Evolutionary conservation across 192 early-diverging fungal genomes (phyloP).

Genomic region (Backusella mclennaniae): DNA sequence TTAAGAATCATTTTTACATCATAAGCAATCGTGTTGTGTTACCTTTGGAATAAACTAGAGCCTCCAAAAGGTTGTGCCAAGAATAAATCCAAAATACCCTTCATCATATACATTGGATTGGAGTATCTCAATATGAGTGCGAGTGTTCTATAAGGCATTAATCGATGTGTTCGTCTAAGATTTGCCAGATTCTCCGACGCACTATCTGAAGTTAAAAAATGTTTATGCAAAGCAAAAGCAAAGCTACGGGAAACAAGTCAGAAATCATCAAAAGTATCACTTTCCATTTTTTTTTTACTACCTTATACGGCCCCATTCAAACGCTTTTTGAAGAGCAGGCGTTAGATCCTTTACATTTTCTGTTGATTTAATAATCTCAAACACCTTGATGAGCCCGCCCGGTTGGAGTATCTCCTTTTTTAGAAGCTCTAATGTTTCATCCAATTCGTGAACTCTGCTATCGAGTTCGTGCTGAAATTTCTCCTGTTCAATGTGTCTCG

Average conservation of each 20-base stretch:
- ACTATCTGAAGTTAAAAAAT: slow-evolving; percentile 50
- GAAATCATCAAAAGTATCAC: not conserved
- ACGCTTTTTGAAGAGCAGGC: slow-evolving; percentile 34
- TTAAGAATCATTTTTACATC: not conserved
- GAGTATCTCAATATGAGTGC: slow-evolving; percentile 48
- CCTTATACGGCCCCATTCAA: slow-evolving; percentile 57
- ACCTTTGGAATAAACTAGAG: slow-evolving; percentile 51
- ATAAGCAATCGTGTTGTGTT: not conserved
- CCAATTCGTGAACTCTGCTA: slow-evolving; percentile 41
- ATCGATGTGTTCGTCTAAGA: slow-evolving; percentile 46
- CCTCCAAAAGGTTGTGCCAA: slow-evolving; percentile 56
- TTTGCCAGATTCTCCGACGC: slow-evolving; percentile 46
- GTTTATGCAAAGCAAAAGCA: slow-evolving; percentile 51
- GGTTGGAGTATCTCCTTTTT: slow-evolving; percentile 43
- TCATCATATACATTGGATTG: slow-evolving; percentile 55
- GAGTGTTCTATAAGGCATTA: slow-evolving; percentile 52
- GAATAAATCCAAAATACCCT: slow-evolving; percentile 51
- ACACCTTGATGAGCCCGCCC: slow-evolving; percentile 32
- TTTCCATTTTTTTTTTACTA: not conserved
- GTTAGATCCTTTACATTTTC: slow-evolving; percentile 39
- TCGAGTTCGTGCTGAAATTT: slow-evolving; percentile 45
- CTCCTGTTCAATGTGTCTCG: slow-evolving; percentile 37
- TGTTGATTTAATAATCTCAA: slow-evolving; percentile 33
- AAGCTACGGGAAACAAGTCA: slow-evolving; percentile 32
- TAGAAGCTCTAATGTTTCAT: slow-evolving; percentile 43